Evolutionary conservation across 352 stramenopile species (phyloP).

Genomic region (Blastocystis sp.): DNA sequence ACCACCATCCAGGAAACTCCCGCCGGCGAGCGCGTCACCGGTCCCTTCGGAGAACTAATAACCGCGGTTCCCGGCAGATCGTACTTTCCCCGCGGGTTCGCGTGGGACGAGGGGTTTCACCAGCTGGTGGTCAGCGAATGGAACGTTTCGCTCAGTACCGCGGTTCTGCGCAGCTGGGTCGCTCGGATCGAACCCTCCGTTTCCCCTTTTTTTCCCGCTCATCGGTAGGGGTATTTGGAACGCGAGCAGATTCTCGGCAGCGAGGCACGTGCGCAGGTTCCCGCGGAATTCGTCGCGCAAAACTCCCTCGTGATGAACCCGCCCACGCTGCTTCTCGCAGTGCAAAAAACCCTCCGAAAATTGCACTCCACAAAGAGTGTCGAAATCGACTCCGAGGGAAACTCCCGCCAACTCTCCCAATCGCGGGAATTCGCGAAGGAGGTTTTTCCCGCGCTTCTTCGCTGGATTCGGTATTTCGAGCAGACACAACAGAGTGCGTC

Average conservation of each 20-base stretch:
- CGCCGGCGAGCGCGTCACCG: not conserved
- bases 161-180: conserved; percentile 77
- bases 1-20: conserved; percentile 38
- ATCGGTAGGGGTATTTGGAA: conserved; percentile 73
- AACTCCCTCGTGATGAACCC: conserved; percentile 79
- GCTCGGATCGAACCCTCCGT: conserved; percentile 67
- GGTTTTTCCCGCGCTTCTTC: not conserved
- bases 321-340: conserved; percentile 72
- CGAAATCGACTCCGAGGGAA: not conserved
- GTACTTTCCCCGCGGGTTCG: conserved; percentile 81
- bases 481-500: not conserved
- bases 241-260: conserved; percentile 76
- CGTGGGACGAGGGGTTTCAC: conserved; percentile 87
- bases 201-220: too few species aligned
- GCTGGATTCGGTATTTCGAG: conserved; percentile 3
- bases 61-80: conserved; percentile 77
- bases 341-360: conserved; percentile 70
- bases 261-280: conserved; percentile 70
- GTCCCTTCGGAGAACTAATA: not conserved
- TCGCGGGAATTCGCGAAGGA: not conserved
- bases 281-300: conserved; percentile 77
- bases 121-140: conserved; percentile 73
- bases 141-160: conserved; percentile 67
- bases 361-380: not conserved
- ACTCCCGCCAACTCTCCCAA: too few species aligned